Percentiles rank a stretch among this genome's conserved stretches.
Evolutionary conservation across 768 basidiomycete genomes (phyloP).

Genomic region (Amanita exitialis): DNA sequence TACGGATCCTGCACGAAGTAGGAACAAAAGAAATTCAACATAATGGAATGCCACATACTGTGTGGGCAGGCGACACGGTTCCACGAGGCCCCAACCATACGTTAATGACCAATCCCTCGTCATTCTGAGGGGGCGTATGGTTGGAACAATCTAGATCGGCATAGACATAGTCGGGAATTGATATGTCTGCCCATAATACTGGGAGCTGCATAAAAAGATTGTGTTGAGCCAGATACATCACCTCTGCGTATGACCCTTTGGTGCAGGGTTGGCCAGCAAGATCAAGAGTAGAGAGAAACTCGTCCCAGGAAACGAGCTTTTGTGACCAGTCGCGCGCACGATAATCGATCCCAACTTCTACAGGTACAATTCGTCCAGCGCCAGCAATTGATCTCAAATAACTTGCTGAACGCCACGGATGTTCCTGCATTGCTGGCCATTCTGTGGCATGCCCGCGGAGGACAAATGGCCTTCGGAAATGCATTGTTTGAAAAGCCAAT

Average conservation of each 20-base stretch:
- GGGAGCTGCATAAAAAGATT: slow-evolving; percentile 82
- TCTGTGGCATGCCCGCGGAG: slow-evolving; percentile 47
- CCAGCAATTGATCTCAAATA: slow-evolving; percentile 73
- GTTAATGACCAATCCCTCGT: slow-evolving; percentile 60
- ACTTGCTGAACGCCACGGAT: slow-evolving; percentile 56
- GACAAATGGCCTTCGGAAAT: slow-evolving; percentile 57
- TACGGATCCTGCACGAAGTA: slow-evolving; percentile 66
- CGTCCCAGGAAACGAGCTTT: slow-evolving; percentile 65
- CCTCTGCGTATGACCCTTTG: slow-evolving; percentile 12
- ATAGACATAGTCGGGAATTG: slow-evolving; percentile 86
- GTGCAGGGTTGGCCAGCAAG: slow-evolving; percentile 19
- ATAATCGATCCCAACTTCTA: slow-evolving; percentile 86
- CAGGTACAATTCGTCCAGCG: slow-evolving; percentile 76
- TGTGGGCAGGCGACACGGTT: slow-evolving; percentile 86
- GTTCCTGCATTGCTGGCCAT: slow-evolving; percentile 73
- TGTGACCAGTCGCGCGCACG: slow-evolving; percentile 76
- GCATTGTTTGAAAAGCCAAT: slow-evolving; percentile 32
- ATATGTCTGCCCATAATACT: slow-evolving; percentile 58
- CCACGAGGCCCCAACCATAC: slow-evolving; percentile 77
- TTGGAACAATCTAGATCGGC: slow-evolving; percentile 39
- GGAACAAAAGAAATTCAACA: neutral
- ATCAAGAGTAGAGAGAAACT: slow-evolving; percentile 47
- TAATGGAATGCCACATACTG: slow-evolving; percentile 28
- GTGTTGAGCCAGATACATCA: slow-evolving; percentile 87
- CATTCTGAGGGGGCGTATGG: slow-evolving; percentile 59